Evolutionary conservation across 2,329 filamentous ascomycete genomes (phyloP).

Genomic region (Trichoderma polysporum): DNA sequence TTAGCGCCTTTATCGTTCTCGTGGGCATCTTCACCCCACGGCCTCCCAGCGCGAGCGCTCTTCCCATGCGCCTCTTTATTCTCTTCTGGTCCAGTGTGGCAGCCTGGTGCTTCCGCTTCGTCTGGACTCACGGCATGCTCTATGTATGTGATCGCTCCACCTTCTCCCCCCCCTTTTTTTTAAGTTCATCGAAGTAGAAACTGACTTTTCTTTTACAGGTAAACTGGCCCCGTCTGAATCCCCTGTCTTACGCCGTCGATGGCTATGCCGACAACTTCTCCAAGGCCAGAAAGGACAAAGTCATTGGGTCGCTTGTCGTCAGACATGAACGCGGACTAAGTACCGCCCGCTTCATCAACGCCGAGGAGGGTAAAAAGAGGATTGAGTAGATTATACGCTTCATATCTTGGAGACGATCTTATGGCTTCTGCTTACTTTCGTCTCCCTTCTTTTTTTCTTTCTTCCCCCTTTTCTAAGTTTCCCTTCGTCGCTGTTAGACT

Average conservation of each 20-base stretch:
- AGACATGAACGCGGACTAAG: constrained; percentile 81
- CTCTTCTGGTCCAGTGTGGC: constrained; percentile 73
- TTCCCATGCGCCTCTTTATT: constrained; percentile 79
- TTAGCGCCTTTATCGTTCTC: constrained; percentile 79
- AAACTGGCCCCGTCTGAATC: constrained; percentile 97
- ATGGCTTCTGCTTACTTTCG: constrained; percentile 8
- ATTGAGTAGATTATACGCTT: constrained; percentile 66
- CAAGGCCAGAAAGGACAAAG: constrained; percentile 76
- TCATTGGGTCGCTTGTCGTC: constrained; percentile 70
- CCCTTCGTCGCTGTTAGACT: constrained; percentile 21
- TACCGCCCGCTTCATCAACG: constrained; percentile 75
- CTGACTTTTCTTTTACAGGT: constrained; percentile 56
- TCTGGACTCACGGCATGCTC: constrained; percentile 82
- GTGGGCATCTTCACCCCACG: constrained; percentile 72
- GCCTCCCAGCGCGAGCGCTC: constrained; percentile 69
- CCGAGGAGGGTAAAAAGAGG: constrained; percentile 98
- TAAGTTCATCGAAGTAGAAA: not conserved
- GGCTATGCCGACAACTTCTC: constrained; percentile 84
- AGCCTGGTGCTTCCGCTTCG: constrained; percentile 72
- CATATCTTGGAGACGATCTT: not conserved
- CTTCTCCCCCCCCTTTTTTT: not conserved
- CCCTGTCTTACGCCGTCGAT: constrained; percentile 79
- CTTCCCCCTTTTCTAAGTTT: constrained; percentile 10
- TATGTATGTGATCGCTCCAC: constrained; percentile 66
- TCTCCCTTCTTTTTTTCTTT: constrained; percentile 15